Evolutionary conservation across 1,284 basidiomycete genomes (phyloP), one percentile per base, ranked within the genome.

Genomic region (Cutaneotrichosporon daszewskae): DNA sequence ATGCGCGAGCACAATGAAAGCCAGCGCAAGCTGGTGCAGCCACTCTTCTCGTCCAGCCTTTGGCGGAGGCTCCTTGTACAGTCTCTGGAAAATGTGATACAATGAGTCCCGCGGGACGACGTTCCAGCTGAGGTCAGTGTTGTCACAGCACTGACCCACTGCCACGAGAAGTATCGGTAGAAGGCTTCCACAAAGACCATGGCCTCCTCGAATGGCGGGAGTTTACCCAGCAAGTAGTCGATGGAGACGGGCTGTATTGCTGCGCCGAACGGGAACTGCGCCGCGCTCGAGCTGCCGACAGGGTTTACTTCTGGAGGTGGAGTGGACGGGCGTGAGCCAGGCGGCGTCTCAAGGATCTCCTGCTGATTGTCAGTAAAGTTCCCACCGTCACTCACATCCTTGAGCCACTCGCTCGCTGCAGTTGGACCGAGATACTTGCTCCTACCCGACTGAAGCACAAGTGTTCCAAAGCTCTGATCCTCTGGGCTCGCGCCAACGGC

Each of bases 341-440:
- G 29, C 10, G 34, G n/a, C 12, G 34, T 46, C 10, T 49, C 49
- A 3, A 32, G 22, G n/a, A 47, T 32, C 24, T 55, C 56, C 54
- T 57, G 54, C 51, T 54, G 35, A 6, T n/a, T 28, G 29, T 38
- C 26, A 35, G 39, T 28, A 9, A 5, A 18, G 8, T 5, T 14
- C 19, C 29, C 8, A n/a, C 5, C 12, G 16, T 13, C 31, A 47
- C 55, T 40, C 35, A 57, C 56, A 23, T 63, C 54, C 32, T 60
- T 60, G 37, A 63, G 37, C 61, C 61, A 63, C 38, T 63, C 59
- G 17, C 47, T 58, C 0, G 49, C 61, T 0, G 59, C 61, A 3
- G 54, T 57, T 6, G 57, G 54, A 3, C 61, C 61, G 18, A 63
- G 34, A 23, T 57, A 63, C 35, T 54, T 53, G n/a, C 51, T 51